Evolutionary conservation across 2,329 filamentous ascomycete species (phyloP).

Genomic region (Lomentospora prolificans): DNA sequence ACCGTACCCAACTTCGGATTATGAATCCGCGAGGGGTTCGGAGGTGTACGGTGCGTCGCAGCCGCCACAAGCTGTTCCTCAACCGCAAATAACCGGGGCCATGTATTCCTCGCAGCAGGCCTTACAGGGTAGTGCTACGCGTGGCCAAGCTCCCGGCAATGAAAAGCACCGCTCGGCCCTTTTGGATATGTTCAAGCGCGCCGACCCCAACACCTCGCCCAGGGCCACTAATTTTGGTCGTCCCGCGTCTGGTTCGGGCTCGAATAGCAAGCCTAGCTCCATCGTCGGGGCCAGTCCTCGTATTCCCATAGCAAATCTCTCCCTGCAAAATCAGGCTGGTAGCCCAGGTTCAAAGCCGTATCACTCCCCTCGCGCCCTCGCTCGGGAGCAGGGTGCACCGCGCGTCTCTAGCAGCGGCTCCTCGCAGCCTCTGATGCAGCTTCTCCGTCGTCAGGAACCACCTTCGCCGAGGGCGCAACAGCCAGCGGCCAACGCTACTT

Average conservation of each 20-base stretch:
- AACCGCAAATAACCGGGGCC: not conserved
- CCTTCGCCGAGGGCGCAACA: conserved; percentile 12
- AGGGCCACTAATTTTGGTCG: not conserved
- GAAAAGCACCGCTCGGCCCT: conserved; percentile 36
- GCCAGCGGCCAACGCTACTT: not conserved
- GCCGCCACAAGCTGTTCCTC: not conserved
- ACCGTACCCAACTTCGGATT: not conserved
- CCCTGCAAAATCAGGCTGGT: conserved; percentile 8
- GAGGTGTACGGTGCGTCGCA: not conserved
- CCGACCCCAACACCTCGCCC: conserved; percentile 13
- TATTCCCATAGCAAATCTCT: conserved; percentile 9
- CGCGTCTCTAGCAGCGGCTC: conserved; percentile 3
- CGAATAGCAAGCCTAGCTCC: conserved; percentile 3
- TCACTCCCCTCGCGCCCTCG: not conserved
- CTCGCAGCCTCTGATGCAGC: conserved; percentile 6
- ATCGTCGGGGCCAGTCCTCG: conserved; percentile 7
- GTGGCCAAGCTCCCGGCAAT: conserved; percentile 11
- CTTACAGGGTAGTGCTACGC: not conserved
- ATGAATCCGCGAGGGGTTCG: not conserved
- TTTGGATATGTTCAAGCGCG: conserved; percentile 44
- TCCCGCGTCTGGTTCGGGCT: conserved; percentile 12
- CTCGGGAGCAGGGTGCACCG: not conserved
- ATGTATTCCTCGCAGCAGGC: not conserved
- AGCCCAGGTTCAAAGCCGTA: not conserved
- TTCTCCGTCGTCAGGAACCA: conserved; percentile 12